These are phyloP conservation scores for Debaryomyces fabryi DNA, from an alignment of 1,139 yeast species.

Conservation along the genomic window DNA sequence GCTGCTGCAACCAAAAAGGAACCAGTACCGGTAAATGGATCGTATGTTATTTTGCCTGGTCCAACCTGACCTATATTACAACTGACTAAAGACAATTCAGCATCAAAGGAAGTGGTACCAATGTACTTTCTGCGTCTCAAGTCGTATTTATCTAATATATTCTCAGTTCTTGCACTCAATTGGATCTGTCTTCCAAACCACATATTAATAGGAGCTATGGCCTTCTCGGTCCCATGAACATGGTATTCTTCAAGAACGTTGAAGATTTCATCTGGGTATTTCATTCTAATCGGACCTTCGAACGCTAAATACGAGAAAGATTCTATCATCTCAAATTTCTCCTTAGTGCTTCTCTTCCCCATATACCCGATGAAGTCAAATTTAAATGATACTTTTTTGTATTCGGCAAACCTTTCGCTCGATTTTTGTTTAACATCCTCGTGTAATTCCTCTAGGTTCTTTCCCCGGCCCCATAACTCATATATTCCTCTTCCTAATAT, in stretches of 20 bases:
- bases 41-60: conserved; percentile 72
- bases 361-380: conserved; percentile 79
- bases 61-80: conserved; percentile 83
- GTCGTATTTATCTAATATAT: conserved; percentile 75
- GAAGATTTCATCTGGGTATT: conserved; percentile 72
- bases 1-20: conserved; percentile 91
- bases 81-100: conserved; percentile 78
- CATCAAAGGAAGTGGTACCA: conserved; percentile 97
- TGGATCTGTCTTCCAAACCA: conserved; percentile 81
- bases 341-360: conserved; percentile 59
- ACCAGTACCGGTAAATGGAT: conserved; percentile 97
- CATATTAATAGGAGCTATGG: conserved; percentile 54
- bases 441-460: conserved; percentile 59
- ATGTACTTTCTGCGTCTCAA: conserved; percentile 81
- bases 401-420: conserved; percentile 31
- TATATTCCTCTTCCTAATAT: conserved; percentile 75
- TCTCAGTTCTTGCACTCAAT: conserved; percentile 61
- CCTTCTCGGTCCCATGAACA: conserved; percentile 52
- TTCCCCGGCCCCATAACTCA: conserved; percentile 83
- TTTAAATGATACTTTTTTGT: conserved; percentile 60
- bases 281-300: conserved; percentile 78
- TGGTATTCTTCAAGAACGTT: conserved; percentile 75
- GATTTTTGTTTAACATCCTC: conserved; percentile 43
- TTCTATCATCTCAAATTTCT: conserved; percentile 68
- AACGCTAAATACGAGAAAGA: conserved; percentile 70